Conservation (phyloP, 2,329 filamentous ascomycete species). For the Verticillium nubilum region DNA sequence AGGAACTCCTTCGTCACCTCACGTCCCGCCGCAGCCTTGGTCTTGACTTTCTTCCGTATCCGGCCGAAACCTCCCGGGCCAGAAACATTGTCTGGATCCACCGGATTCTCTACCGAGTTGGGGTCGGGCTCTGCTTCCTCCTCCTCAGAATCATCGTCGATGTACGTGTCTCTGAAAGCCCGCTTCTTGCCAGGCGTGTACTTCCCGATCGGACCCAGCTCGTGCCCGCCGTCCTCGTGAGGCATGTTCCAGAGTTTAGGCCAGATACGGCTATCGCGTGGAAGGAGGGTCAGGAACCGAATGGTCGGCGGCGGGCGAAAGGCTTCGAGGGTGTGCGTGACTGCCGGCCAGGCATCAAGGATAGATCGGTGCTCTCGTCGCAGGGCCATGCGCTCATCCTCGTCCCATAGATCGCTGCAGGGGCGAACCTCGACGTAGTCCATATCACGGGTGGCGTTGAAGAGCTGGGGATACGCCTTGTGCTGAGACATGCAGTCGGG, state of each 20-base stretch:
- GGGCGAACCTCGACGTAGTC: not conserved
- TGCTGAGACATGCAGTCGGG: not conserved
- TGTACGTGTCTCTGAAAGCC: not conserved
- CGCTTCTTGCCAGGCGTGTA: not conserved
- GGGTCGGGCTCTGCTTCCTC: not conserved
- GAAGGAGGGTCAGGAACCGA: not conserved
- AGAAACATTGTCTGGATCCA: too few species aligned
- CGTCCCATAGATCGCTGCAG: not conserved
- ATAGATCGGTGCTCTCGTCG: not conserved
- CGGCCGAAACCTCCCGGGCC: not conserved
- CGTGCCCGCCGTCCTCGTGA: not conserved
- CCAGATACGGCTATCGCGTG: not conserved
- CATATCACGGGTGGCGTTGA: not conserved
- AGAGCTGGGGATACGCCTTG: not conserved
- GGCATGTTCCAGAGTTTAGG: not conserved
- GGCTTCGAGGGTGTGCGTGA: not conserved
- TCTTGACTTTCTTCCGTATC: not conserved
- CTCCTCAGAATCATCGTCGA: not conserved
- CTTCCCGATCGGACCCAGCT: not conserved
- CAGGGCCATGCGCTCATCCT: not conserved
- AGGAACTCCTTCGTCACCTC: not conserved
- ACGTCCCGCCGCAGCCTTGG: not conserved
- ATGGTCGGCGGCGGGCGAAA: not conserved
- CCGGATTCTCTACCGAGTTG: too few species aligned
- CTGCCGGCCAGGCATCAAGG: not conserved